These are phyloP conservation scores for Euphorbia celastroides DNA, from an alignment of 441 rosid genomes.

Conservation along the genomic window DNA sequence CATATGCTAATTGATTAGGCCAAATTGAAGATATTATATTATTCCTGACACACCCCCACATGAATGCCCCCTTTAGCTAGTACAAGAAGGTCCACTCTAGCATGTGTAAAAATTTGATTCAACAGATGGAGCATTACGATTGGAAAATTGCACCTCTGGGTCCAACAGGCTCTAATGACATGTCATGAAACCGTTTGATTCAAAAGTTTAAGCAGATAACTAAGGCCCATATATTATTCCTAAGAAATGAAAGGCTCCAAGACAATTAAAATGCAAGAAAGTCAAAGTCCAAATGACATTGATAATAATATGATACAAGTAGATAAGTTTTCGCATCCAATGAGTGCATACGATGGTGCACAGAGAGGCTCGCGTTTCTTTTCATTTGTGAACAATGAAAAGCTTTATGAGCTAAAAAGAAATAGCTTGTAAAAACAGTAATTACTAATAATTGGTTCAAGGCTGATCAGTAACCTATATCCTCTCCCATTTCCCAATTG, in stretches of 20 bases:
- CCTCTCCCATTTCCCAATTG: neutral
- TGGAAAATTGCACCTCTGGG: too few species aligned
- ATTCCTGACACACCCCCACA: too few species aligned
- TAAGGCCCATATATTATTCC: too few species aligned
- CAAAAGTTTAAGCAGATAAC: too few species aligned
- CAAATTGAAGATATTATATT: too few species aligned
- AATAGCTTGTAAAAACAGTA: neutral
- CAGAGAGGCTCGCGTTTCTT: neutral
- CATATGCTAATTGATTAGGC: too few species aligned
- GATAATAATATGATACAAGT: neutral
- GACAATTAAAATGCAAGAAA: neutral
- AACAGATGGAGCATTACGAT: too few species aligned
- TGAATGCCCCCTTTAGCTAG: too few species aligned
- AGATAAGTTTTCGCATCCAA: neutral
- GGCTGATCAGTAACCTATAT: neutral
- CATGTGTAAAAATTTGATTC: too few species aligned
- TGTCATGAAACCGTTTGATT: too few species aligned
- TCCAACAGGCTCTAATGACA: too few species aligned
- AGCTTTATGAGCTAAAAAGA: neutral
- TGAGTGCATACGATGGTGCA: neutral
- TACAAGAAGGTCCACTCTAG: too few species aligned
- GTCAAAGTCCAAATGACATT: neutral
- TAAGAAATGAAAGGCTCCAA: neutral
- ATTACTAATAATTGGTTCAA: neutral
- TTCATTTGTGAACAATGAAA: neutral